Evolutionary conservation across 2,329 filamentous ascomycete species (phyloP), one percentile per base, ranked within the genome.

Genomic region (Paecilomyces dactylethromorphus): DNA sequence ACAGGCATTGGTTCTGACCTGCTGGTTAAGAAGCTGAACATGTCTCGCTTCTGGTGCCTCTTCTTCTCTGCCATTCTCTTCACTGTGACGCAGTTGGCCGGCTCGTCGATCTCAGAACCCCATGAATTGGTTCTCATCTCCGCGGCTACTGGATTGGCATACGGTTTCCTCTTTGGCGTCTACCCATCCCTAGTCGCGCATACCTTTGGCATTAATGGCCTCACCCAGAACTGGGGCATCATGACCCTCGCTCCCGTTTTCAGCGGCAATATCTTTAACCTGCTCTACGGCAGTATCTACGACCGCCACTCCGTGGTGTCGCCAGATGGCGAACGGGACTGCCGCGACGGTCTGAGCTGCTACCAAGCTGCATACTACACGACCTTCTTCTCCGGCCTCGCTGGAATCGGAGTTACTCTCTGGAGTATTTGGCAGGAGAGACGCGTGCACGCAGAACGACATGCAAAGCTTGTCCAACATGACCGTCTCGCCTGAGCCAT

Each of bases 201-300:
- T 71, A 88, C 89, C 0, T 99, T 99, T 71, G 94, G 94, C 7
- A 89, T 97, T 26, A 84, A 88, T 61, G 93, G 92, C 1, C 81
- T 99, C 53, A 92, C 89, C 58, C 91, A 96, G 70, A 99, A 97
- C 69, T 99, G 94, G 93, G 94, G 94, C 13, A 88, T 89, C 66
- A 95, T 99, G 87, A 97, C 91, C 0, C 79, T 97, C 54, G 88
- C 91, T 2, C 92, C 93, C 0, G 91, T 96, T 2, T 75, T 96
- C 29, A 92, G 88, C 8, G 92, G 91, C 55, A 96, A 97, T 67
- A 74, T 96, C 22, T 97, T 96, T 81, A 99, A 97, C 71, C 77
- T 97, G 1, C 86, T 94, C 59, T 99, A 97, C 71, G 94, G 94
- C 54, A 77, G 74, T 15, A 86, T 96, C 0, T 95, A 91, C 66